Conservation (phyloP, 192 early-diverging fungal species). For the Umbelopsis vinacea region DNA sequence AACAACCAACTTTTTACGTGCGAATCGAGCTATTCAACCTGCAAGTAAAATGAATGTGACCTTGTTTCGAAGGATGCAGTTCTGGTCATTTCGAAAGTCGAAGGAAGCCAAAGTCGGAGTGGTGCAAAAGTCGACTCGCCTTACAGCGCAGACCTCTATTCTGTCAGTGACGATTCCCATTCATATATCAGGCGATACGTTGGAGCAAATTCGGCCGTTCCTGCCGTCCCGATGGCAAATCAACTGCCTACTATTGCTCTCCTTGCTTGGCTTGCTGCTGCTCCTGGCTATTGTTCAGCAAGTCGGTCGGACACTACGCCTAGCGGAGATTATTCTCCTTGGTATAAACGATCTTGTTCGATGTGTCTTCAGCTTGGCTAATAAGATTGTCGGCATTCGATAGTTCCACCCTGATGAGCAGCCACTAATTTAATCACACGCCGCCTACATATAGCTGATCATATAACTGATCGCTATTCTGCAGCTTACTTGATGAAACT, state of each 20-base stretch:
- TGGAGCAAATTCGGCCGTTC: not conserved
- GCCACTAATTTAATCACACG: too few species aligned
- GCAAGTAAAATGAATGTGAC: not conserved
- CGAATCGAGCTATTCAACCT: not conserved
- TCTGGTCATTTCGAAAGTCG: slow-evolving; percentile 1
- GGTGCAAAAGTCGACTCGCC: not conserved
- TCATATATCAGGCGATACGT: not conserved
- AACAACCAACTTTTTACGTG: not conserved
- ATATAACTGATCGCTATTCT: too few species aligned
- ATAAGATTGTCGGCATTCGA: not conserved
- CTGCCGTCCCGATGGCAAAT: slow-evolving; percentile 8
- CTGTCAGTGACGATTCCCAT: slow-evolving; percentile 7
- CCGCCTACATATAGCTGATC: too few species aligned
- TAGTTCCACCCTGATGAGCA: not conserved
- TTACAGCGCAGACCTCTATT: not conserved
- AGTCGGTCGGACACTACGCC: not conserved
- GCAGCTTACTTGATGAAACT: too few species aligned
- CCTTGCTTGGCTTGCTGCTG: not conserved
- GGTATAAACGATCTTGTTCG: slow-evolving; percentile 12
- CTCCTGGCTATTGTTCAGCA: not conserved
- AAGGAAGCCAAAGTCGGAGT: slow-evolving; percentile 6
- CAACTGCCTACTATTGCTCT: not conserved
- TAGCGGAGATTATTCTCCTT: slow-evolving; percentile 13
- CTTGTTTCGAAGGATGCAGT: not conserved
- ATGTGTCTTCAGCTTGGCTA: not conserved